Evolutionary conservation across 2,329 filamentous ascomycete genomes (phyloP).

Genomic region (Claviceps sp.): DNA sequence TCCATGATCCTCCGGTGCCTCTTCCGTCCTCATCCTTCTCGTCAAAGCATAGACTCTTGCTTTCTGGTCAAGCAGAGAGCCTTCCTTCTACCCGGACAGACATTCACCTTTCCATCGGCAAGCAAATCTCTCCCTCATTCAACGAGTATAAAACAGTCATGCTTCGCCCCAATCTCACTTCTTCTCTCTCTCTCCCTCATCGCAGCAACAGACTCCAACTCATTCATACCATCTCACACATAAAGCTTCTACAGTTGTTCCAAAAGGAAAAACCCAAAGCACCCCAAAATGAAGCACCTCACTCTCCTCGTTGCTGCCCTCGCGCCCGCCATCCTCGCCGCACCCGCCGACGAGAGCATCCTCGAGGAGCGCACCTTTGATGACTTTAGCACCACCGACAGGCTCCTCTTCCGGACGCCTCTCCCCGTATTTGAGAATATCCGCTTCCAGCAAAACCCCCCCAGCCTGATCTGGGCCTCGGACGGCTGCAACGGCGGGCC

Average conservation of each 20-base stretch:
- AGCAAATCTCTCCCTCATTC: neutral
- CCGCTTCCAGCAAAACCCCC: slow-evolving; percentile 26
- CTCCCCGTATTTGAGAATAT: slow-evolving; percentile 28
- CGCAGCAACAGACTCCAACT: neutral
- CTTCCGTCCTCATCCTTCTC: neutral
- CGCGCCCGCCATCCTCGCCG: neutral
- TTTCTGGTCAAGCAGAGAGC: too few species aligned
- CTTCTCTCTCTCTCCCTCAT: neutral
- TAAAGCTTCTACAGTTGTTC: neutral
- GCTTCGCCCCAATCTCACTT: neutral
- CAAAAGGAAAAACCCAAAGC: neutral
- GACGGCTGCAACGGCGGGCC: slow-evolving; percentile 29
- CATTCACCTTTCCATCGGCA: neutral
- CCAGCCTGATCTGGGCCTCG: slow-evolving; percentile 25
- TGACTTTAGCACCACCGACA: slow-evolving; percentile 21
- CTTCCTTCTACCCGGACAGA: too few species aligned
- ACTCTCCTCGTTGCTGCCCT: neutral
- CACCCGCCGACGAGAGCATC: neutral
- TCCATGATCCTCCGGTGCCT: too few species aligned
- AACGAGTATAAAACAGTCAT: neutral
- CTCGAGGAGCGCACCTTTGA: neutral
- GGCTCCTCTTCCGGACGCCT: slow-evolving; percentile 29
- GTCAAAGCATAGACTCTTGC: neutral
- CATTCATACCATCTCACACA: neutral
- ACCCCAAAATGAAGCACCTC: neutral